phyloP scores from a whole-genome alignment of 768 basidiomycete species.

The Termitomyces sp. region DNA sequence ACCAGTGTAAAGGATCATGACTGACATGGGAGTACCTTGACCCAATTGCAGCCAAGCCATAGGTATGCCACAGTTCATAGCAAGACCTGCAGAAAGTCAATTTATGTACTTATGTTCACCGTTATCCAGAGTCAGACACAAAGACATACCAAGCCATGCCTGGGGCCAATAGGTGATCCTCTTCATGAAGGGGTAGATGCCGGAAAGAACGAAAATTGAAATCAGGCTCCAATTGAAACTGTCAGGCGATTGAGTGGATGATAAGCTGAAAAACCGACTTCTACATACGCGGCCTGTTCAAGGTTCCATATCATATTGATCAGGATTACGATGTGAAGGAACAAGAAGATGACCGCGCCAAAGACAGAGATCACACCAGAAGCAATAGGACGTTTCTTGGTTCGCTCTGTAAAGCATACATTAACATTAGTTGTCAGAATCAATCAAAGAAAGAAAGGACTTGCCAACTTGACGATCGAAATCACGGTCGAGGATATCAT shows the following conservation, averaged over 20 bases:
- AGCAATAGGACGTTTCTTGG: slow-evolving; percentile 7
- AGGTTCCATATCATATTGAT: background rate
- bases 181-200: slow-evolving; percentile 25
- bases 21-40: slow-evolving; percentile 11
- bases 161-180: slow-evolving; percentile 25
- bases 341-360: slow-evolving; percentile 1
- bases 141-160: slow-evolving; percentile 18
- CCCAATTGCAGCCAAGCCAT: slow-evolving; percentile 14
- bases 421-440: background rate
- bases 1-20: slow-evolving; percentile 13
- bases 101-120: background rate
- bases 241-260: background rate
- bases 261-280: background rate
- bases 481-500: slow-evolving; percentile 17
- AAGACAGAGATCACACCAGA: background rate
- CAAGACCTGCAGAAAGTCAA: slow-evolving; percentile 6
- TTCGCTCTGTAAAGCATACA: slow-evolving; percentile 2
- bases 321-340: background rate
- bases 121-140: too few species aligned
- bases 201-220: slow-evolving; percentile 11
- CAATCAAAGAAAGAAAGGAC: background rate
- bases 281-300: background rate
- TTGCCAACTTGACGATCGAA: slow-evolving; percentile 17
- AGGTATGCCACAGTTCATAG: slow-evolving; percentile 20
- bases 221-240: slow-evolving; percentile 13